Evolutionary conservation across 768 basidiomycete genomes (phyloP).

Genomic region (Cubamyces lactineus): DNA sequence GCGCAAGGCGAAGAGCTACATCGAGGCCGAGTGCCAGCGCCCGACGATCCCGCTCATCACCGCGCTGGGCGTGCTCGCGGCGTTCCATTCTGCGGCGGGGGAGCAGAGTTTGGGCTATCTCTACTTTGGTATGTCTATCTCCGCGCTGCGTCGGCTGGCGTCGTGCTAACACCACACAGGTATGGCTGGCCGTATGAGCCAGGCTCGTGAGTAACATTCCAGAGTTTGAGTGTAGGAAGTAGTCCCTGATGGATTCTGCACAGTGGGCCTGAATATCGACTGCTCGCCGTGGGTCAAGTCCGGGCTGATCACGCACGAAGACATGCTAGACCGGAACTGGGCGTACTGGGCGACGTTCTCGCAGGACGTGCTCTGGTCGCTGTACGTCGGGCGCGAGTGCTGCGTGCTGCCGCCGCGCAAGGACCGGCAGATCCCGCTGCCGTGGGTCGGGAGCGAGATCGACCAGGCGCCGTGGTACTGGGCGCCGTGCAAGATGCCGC

Average conservation of each 20-base stretch:
- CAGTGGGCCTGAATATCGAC: constrained; percentile 61
- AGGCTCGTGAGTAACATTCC: constrained; percentile 53
- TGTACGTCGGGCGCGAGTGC: constrained; percentile 68
- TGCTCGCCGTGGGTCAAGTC: constrained; percentile 59
- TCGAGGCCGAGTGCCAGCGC: constrained; percentile 44
- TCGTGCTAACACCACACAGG: constrained; percentile 37
- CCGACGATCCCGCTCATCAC: constrained; percentile 48
- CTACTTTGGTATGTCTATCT: constrained; percentile 40
- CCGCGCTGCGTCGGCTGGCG: background rate
- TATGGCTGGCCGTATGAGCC: constrained; percentile 60
- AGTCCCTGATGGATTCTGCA: constrained; percentile 1
- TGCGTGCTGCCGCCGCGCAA: constrained; percentile 46
- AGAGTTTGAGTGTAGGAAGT: background rate
- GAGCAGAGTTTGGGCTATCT: constrained; percentile 49
- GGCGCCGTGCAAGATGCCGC: constrained; percentile 43
- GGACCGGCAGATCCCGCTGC: constrained; percentile 45
- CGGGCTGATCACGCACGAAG: constrained; percentile 53
- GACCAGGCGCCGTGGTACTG: constrained; percentile 53
- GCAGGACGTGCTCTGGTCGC: constrained; percentile 67
- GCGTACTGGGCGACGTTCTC: constrained; percentile 61
- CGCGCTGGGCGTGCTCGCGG: constrained; percentile 42
- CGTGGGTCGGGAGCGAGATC: constrained; percentile 52
- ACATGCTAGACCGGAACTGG: constrained; percentile 63
- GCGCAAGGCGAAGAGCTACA: constrained; percentile 41
- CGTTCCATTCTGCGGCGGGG: constrained; percentile 42